Evolutionary conservation across 345 rosid species (phyloP).

Genomic region (Cardamine chenopodiifolia): DNA sequence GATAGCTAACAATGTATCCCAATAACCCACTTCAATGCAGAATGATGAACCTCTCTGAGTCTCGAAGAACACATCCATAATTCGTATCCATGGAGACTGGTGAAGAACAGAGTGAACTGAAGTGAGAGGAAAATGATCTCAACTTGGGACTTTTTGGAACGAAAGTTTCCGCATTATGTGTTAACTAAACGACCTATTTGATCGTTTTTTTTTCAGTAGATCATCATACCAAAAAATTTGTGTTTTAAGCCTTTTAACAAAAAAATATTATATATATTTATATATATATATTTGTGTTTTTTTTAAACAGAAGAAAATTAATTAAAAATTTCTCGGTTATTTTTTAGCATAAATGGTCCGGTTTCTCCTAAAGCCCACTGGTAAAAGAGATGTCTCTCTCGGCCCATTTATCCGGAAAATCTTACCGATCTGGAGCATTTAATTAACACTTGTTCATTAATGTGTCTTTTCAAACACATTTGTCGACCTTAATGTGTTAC

Average conservation of each 20-base stretch:
- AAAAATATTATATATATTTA: too few species aligned
- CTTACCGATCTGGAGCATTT: too few species aligned
- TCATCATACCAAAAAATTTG: background rate
- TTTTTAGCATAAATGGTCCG: too few species aligned
- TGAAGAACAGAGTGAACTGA: background rate
- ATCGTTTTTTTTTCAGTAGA: background rate
- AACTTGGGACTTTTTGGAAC: slow-evolving; percentile 7
- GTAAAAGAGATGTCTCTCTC: too few species aligned
- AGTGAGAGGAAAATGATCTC: background rate
- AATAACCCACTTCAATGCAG: slow-evolving; percentile 77
- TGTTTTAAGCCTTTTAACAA: too few species aligned
- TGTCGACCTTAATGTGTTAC: background rate
- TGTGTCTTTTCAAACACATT: background rate
- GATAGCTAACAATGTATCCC: slow-evolving; percentile 74
- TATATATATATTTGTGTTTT: too few species aligned
- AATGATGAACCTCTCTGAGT: slow-evolving; percentile 55
- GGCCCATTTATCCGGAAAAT: too few species aligned
- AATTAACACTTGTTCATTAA: too few species aligned
- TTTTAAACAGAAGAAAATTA: too few species aligned
- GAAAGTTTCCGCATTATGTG: slow-evolving; percentile 18
- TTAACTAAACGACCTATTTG: slow-evolving; percentile 8
- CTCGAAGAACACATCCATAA: slow-evolving; percentile 74
- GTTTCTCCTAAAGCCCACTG: too few species aligned
- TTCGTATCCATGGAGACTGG: slow-evolving; percentile 12
- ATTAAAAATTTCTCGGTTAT: too few species aligned